Evolutionary conservation across 2,329 filamentous ascomycete species (phyloP).

Genomic region (Trichothecium roseum): DNA sequence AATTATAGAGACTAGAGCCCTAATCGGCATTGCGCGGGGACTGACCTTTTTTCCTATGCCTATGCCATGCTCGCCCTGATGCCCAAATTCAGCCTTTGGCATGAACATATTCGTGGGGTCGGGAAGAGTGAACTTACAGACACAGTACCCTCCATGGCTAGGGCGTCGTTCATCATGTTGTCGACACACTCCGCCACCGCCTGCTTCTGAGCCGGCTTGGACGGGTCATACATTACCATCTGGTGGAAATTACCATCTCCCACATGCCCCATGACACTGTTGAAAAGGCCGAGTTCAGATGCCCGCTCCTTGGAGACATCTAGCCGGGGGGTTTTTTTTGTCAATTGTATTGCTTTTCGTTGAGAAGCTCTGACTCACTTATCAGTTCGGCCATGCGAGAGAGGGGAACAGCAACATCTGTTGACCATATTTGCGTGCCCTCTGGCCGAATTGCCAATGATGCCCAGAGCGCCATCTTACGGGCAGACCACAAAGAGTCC

Average conservation of each 20-base stretch:
- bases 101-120: too few relatives aligned
- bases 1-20: too few relatives aligned
- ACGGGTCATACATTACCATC: slow-evolving; percentile 28
- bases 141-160: slow-evolving; percentile 62
- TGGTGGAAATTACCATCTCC: slow-evolving; percentile 68
- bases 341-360: too few relatives aligned
- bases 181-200: slow-evolving; percentile 51
- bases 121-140: slow-evolving; percentile 36
- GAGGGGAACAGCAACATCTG: slow-evolving; percentile 71
- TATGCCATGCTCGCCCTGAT: slow-evolving; percentile 55
- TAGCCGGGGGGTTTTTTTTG: too few relatives aligned
- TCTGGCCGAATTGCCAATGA: slow-evolving; percentile 54
- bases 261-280: slow-evolving; percentile 61
- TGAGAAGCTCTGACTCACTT: slow-evolving; percentile 10
- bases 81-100: too few relatives aligned
- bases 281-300: slow-evolving; percentile 48
- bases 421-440: slow-evolving; percentile 62
- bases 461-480: slow-evolving; percentile 67
- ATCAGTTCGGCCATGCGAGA: slow-evolving; percentile 63
- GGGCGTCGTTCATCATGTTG: slow-evolving; percentile 58
- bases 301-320: slow-evolving; percentile 59
- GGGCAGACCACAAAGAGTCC: slow-evolving; percentile 61
- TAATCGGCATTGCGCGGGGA: slow-evolving; percentile 21
- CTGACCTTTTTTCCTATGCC: slow-evolving; percentile 61
- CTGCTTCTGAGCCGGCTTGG: slow-evolving; percentile 45